Conservation (phyloP, 352 stramenopile species). For the Phytophthora citricola region DNA sequence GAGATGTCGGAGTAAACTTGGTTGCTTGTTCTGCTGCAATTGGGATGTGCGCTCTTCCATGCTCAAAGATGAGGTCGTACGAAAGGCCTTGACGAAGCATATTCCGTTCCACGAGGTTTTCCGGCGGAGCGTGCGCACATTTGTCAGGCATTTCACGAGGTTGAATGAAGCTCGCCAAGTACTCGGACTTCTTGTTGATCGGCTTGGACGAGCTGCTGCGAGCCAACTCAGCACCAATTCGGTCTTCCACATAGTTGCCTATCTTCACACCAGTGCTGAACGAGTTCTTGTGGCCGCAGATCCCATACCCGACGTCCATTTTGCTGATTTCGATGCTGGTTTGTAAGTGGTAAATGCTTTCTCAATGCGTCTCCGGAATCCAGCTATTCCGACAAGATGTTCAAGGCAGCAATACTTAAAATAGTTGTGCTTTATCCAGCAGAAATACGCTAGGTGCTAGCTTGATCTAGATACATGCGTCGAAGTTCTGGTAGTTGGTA, state of each 20-base stretch:
- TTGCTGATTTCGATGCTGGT: conserved; percentile 2
- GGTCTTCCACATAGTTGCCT: conserved; percentile 87
- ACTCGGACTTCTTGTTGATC: conserved; percentile 57
- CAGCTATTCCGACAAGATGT: conserved; percentile 17
- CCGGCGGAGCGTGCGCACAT: conserved; percentile 49
- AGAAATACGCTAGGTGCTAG: not conserved
- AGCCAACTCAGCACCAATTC: conserved; percentile 65
- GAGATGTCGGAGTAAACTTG: conserved; percentile 68
- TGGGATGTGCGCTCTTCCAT: conserved; percentile 55
- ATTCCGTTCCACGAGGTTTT: conserved; percentile 57
- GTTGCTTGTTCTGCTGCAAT: conserved; percentile 46
- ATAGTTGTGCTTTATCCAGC: conserved; percentile 29
- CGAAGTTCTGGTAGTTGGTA: conserved; percentile 18
- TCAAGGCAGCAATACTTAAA: conserved; percentile 6
- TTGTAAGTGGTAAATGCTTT: not conserved
- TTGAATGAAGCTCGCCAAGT: conserved; percentile 61
- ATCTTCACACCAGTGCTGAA: conserved; percentile 78
- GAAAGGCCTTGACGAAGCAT: conserved; percentile 63
- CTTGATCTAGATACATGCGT: too few species aligned
- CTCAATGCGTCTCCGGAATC: conserved; percentile 1
- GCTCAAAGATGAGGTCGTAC: conserved; percentile 81
- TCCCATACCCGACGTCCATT: conserved; percentile 69
- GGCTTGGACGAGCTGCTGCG: conserved; percentile 39
- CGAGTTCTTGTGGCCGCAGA: conserved; percentile 87
- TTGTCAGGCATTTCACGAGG: conserved; percentile 66